Percentiles rank a stretch among this genome's conserved stretches.
Evolutionary conservation across 2,329 filamentous ascomycete genomes (phyloP).

Genomic region (Neoarthrinium moseri): DNA sequence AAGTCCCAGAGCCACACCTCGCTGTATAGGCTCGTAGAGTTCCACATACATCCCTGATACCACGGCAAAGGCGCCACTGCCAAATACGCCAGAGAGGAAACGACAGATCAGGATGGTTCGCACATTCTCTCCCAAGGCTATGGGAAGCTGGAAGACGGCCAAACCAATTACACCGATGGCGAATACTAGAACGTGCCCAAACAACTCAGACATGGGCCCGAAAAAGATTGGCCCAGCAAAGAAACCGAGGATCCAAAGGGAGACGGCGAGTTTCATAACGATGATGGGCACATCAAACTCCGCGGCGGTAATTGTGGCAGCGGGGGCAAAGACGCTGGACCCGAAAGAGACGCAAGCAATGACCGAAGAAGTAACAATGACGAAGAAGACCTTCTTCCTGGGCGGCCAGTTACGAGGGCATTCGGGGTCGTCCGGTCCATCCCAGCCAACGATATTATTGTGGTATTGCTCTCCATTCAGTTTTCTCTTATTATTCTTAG

Average conservation of each 20-base stretch:
- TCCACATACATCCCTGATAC: constrained; percentile 18
- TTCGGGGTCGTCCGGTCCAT: constrained; percentile 16
- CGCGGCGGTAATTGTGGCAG: constrained; percentile 11
- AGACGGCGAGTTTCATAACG: constrained; percentile 15
- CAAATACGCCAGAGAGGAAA: constrained; percentile 18
- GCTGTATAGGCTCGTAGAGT: constrained; percentile 15
- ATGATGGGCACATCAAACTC: constrained; percentile 13
- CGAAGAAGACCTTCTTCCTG: constrained; percentile 13
- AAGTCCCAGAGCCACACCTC: constrained; percentile 15
- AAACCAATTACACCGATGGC: constrained; percentile 14
- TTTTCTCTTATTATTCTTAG: neutral
- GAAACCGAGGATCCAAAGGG: constrained; percentile 15
- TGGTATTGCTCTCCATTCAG: neutral
- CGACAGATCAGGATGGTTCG: constrained; percentile 17
- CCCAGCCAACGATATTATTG: constrained; percentile 14
- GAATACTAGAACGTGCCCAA: constrained; percentile 15
- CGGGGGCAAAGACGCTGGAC: constrained; percentile 17
- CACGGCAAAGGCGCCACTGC: constrained; percentile 12
- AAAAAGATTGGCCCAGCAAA: constrained; percentile 16
- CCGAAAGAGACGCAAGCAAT: constrained; percentile 16
- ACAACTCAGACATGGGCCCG: constrained; percentile 13
- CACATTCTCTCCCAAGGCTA: constrained; percentile 15
- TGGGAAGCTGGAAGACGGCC: constrained; percentile 17
- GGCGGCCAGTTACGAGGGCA: constrained; percentile 16
- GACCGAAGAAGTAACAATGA: constrained; percentile 12